These are phyloP conservation scores for Phytopythium sindhum DNA, from an alignment of 352 stramenopile species.

Conservation along the genomic window DNA sequence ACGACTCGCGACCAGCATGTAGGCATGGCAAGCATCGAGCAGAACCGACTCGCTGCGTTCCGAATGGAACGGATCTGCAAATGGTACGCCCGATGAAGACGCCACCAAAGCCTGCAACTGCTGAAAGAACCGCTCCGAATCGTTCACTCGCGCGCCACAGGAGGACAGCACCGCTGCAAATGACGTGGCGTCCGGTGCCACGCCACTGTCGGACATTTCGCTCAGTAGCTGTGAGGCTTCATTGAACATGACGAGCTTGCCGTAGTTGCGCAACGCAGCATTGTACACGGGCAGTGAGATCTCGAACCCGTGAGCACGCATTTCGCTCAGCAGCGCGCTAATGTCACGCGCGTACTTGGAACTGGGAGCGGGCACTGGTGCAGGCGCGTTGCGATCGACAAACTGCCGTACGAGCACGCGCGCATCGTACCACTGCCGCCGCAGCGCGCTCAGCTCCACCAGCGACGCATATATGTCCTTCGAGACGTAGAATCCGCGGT, in stretches of 20 bases:
- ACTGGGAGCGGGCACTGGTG: conserved; percentile 27
- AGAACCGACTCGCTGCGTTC: conserved; percentile 13
- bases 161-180: conserved; percentile 52
- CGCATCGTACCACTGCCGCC: conserved; percentile 54
- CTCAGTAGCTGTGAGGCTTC: conserved; percentile 38
- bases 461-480: conserved; percentile 40
- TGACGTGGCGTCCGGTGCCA: conserved; percentile 48
- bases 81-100: conserved; percentile 3
- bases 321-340: conserved; percentile 37
- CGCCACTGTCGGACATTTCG: conserved; percentile 32
- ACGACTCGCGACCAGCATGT: conserved; percentile 36
- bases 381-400: conserved; percentile 30
- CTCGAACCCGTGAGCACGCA: conserved; percentile 33
- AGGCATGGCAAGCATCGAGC: conserved; percentile 27
- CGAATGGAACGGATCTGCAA: background rate
- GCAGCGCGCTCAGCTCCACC: conserved; percentile 41
- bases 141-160: conserved; percentile 36
- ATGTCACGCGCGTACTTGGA: conserved; percentile 50
- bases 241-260: conserved; percentile 27
- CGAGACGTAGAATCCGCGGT: conserved; percentile 22
- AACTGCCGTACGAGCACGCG: conserved; percentile 50
- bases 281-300: conserved; percentile 52
- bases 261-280: conserved; percentile 60
- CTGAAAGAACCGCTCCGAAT: conserved; percentile 44
- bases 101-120: conserved; percentile 23